These are phyloP conservation scores for Paraconiothyrium sp. DNA, from an alignment of 2,329 filamentous ascomycete species.

Conservation along the genomic window DNA sequence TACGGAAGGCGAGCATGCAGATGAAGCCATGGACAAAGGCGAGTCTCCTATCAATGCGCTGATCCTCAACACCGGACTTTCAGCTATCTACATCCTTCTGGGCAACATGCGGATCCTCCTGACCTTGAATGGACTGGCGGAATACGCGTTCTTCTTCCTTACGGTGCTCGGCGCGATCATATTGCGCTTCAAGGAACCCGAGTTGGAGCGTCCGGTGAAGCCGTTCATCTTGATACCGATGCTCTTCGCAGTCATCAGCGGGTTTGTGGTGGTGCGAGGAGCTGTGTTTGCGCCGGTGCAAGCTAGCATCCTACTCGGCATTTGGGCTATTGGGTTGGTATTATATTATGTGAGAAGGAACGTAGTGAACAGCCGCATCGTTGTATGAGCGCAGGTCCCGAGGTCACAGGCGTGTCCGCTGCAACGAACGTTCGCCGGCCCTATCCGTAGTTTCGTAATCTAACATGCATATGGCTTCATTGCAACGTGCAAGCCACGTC, in stretches of 20 bases:
- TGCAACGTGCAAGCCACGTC: conserved; percentile 4
- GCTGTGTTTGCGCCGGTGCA: conserved; percentile 48
- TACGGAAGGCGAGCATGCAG: conserved; percentile 19
- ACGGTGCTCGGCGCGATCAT: conserved; percentile 69
- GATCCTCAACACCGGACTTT: conserved; percentile 47
- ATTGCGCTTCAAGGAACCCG: conserved; percentile 65
- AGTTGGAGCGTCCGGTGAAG: conserved; percentile 65
- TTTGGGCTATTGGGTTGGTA: conserved; percentile 40
- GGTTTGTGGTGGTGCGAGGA: conserved; percentile 47
- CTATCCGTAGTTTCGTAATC: background rate
- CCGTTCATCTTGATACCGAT: conserved; percentile 63
- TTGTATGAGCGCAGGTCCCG: background rate
- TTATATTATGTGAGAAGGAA: conserved; percentile 22
- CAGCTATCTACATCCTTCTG: conserved; percentile 67
- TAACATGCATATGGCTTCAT: background rate
- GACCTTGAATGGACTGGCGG: conserved; percentile 57
- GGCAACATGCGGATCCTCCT: conserved; percentile 70
- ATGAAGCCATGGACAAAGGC: conserved; percentile 42
- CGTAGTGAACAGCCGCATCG: background rate
- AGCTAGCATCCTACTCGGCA: conserved; percentile 38
- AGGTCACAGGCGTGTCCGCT: background rate
- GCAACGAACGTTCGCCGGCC: background rate
- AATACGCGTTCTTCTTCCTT: conserved; percentile 72
- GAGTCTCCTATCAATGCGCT: conserved; percentile 51
- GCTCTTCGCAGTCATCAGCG: conserved; percentile 66